Evolutionary conservation across 192 early-diverging fungal genomes (phyloP).

Genomic region (Backusella liffmaniae): DNA sequence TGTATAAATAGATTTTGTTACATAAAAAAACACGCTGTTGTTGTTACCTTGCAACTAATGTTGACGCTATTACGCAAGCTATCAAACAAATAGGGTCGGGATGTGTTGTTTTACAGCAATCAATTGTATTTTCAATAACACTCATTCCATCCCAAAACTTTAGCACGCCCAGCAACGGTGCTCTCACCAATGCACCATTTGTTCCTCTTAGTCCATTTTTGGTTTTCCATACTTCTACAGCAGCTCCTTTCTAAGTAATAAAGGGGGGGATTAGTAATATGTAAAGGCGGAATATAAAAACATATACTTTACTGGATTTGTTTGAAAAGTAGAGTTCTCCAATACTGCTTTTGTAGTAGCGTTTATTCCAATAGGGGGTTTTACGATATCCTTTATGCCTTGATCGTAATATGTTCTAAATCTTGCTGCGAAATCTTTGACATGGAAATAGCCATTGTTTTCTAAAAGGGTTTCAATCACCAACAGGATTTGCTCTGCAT

Average conservation of each 20-base stretch:
- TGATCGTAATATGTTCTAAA: conserved; percentile 51
- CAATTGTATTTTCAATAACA: conserved; percentile 37
- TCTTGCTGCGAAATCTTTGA: conserved; percentile 46
- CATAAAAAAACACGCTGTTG: not conserved
- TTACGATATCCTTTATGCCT: conserved; percentile 53
- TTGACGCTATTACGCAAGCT: conserved; percentile 40
- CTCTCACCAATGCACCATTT: conserved; percentile 49
- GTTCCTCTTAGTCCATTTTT: conserved; percentile 31
- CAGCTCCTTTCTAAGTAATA: conserved; percentile 28
- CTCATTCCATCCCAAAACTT: conserved; percentile 46
- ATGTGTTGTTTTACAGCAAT: conserved; percentile 41
- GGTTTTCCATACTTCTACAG: conserved; percentile 40
- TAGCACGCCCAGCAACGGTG: conserved; percentile 38
- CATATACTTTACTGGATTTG: conserved; percentile 40
- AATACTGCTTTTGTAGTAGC: conserved; percentile 49
- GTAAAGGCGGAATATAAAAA: conserved; percentile 15
- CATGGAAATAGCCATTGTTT: conserved; percentile 47
- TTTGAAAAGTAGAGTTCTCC: conserved; percentile 40
- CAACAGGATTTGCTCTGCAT: conserved; percentile 61
- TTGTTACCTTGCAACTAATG: conserved; percentile 32
- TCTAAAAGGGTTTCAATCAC: conserved; percentile 51
- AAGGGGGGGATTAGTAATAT: not conserved
- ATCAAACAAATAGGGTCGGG: conserved; percentile 47
- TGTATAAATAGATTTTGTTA: conserved; percentile 5
- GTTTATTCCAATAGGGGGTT: conserved; percentile 57